A percentile compares a stretch with the other conserved stretches of the same genome.
phyloP scores from a whole-genome alignment of 768 basidiomycete genomes.

The Kwoniella europaea region DNA sequence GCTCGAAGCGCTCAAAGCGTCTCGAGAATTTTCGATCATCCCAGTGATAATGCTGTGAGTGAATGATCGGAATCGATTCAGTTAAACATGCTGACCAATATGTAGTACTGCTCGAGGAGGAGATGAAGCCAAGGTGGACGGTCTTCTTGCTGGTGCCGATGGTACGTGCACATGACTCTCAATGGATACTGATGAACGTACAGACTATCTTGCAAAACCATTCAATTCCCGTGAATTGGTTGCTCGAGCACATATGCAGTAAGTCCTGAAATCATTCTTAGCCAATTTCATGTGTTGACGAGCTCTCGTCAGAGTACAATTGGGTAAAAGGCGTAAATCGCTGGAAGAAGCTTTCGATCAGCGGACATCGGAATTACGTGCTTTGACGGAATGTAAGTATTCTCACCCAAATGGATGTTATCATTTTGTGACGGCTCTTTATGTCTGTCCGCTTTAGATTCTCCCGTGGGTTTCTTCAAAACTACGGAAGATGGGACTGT shows the following conservation, averaged over 20 bases:
- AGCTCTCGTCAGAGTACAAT: slow-evolving; percentile 43
- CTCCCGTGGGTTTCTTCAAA: slow-evolving; percentile 56
- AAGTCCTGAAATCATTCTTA: slow-evolving; percentile 29
- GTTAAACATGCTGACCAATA: background rate
- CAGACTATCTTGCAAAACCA: slow-evolving; percentile 59
- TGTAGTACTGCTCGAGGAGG: slow-evolving; percentile 57
- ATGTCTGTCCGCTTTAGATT: slow-evolving; percentile 25
- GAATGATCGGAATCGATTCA: background rate
- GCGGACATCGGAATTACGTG: slow-evolving; percentile 51
- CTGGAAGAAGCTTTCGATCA: slow-evolving; percentile 51
- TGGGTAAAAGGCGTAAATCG: slow-evolving; percentile 57
- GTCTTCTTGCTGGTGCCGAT: slow-evolving; percentile 59
- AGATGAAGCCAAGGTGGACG: slow-evolving; percentile 58
- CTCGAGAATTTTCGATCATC: slow-evolving; percentile 35
- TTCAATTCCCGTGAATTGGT: slow-evolving; percentile 58
- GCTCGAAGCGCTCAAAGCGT: slow-evolving; percentile 47
- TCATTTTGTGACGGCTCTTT: too few relatives aligned
- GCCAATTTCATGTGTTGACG: slow-evolving; percentile 9
- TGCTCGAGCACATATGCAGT: slow-evolving; percentile 50
- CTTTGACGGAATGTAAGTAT: slow-evolving; percentile 50
- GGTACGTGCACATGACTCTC: slow-evolving; percentile 35
- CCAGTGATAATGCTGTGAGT: slow-evolving; percentile 57
- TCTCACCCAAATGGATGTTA: too few relatives aligned
- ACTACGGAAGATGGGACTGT: slow-evolving; percentile 32
- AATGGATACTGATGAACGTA: background rate